Percentiles rank a stretch among this genome's conserved stretches.
These are phyloP conservation scores for Lentinus brumalis DNA, from an alignment of 768 basidiomycete genomes.

Conservation along the genomic window DNA sequence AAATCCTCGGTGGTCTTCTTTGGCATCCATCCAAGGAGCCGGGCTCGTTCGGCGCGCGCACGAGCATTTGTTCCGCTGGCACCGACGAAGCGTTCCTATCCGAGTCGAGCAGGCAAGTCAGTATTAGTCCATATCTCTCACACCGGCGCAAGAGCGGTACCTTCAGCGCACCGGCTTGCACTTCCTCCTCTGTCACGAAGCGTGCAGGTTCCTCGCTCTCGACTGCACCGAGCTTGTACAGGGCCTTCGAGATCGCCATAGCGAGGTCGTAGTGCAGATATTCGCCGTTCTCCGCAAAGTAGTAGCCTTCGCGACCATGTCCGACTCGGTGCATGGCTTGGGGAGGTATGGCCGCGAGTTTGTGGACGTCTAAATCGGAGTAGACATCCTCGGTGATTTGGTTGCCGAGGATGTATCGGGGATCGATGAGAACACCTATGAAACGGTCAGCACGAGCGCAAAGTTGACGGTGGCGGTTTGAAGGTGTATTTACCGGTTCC, in stretches of 20 bases:
- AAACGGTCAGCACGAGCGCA: too few relatives aligned
- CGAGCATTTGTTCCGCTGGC: constrained; percentile 4
- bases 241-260: constrained; percentile 35
- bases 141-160: not conserved
- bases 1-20: constrained; percentile 41
- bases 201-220: constrained; percentile 38
- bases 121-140: too few relatives aligned
- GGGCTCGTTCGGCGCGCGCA: constrained; percentile 20
- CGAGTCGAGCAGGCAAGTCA: too few relatives aligned
- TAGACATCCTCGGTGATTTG: too few relatives aligned
- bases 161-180: constrained; percentile 11
- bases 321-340: constrained; percentile 8
- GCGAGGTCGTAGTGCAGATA: constrained; percentile 31
- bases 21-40: constrained; percentile 48
- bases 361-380: too few relatives aligned
- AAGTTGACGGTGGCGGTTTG: too few relatives aligned
- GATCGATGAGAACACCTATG: too few relatives aligned
- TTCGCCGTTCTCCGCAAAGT: constrained; percentile 32
- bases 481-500: too few relatives aligned
- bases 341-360: too few relatives aligned
- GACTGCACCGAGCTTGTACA: constrained; percentile 29
- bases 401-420: too few relatives aligned
- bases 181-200: constrained; percentile 47
- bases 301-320: constrained; percentile 38
- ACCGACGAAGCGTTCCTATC: too few relatives aligned